Conservation (phyloP, 163 green algal species). For the Scenedesmus sp. region DNA sequence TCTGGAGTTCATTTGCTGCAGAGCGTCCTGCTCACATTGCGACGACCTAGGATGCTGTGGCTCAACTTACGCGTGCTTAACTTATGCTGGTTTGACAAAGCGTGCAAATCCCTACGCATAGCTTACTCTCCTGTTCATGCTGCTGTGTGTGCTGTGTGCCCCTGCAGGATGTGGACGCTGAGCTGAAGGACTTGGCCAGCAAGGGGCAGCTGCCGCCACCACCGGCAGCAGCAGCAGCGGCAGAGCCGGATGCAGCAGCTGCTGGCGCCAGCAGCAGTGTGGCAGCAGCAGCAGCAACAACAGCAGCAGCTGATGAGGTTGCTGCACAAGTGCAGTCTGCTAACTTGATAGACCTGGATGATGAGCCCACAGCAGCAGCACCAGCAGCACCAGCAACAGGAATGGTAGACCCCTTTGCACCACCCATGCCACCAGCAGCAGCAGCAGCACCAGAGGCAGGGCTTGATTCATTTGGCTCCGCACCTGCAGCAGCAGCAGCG, state of each 20-base stretch:
- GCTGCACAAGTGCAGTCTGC: constrained; percentile 19
- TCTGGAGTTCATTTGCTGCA: too few species aligned
- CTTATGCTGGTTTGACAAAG: too few species aligned
- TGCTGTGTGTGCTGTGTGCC: neutral
- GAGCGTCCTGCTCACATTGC: too few species aligned
- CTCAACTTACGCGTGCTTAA: too few species aligned
- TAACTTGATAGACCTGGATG: constrained; percentile 57
- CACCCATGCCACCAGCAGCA: constrained; percentile 8
- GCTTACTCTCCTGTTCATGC: too few species aligned
- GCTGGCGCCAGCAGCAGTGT: neutral
- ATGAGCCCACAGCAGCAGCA: constrained; percentile 24
- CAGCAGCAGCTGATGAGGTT: neutral
- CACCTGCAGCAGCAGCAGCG: neutral
- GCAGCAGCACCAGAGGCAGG: constrained; percentile 19
- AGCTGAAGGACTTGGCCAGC: constrained; percentile 36
- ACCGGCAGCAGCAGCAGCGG: constrained; percentile 9
- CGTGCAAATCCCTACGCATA: too few species aligned
- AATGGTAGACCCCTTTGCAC: constrained; percentile 47
- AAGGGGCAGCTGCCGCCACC: constrained; percentile 38
- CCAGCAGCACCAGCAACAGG: constrained; percentile 31
- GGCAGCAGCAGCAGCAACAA: neutral
- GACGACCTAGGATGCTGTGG: too few species aligned
- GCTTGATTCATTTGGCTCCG: neutral
- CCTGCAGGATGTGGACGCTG: constrained; percentile 47
- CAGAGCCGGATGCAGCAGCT: neutral